Evolutionary conservation across 164 flowering plant species (phyloP).

Genomic region (Liquidambar formosana): DNA sequence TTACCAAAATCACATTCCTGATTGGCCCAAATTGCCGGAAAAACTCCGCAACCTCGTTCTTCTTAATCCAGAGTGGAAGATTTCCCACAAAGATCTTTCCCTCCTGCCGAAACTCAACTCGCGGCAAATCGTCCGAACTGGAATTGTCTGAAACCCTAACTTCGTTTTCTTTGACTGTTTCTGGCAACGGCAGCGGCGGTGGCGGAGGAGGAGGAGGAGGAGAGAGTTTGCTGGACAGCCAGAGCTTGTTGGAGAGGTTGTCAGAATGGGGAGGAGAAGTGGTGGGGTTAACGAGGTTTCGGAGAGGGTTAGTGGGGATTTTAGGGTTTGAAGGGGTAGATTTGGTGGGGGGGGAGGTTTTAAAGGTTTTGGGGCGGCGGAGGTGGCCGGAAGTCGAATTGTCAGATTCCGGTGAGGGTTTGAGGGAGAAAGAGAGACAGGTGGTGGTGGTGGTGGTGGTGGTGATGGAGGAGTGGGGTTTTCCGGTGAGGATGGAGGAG

Average conservation of each 20-base stretch:
- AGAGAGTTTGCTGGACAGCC: conserved; percentile 64
- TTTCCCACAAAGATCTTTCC: conserved; percentile 93
- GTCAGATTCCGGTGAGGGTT: conserved; percentile 19
- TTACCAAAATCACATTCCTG: conserved; percentile 73
- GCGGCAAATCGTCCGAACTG: neutral
- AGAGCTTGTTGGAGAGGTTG: conserved; percentile 48
- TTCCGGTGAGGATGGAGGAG: conserved; percentile 29
- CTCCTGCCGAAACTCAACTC: conserved; percentile 50
- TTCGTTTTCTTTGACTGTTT: conserved; percentile 7
- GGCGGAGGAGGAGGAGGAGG: conserved; percentile 58
- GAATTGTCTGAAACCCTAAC: neutral
- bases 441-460: conserved; percentile 16
- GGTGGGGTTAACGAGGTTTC: conserved; percentile 25
- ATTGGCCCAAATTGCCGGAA: conserved; percentile 93
- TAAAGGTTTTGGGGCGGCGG: conserved; percentile 36
- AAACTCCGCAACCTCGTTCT: conserved; percentile 65
- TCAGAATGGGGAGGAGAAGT: neutral
- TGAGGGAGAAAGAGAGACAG: conserved; percentile 23
- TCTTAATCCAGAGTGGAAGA: conserved; percentile 83
- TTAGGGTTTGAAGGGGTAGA: conserved; percentile 14
- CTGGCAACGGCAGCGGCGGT: conserved; percentile 18
- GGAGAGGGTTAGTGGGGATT: conserved; percentile 46
- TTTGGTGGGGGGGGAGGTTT: conserved; percentile 12
- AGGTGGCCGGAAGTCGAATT: conserved; percentile 15
- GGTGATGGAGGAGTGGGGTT: conserved; percentile 20